A percentile compares a stretch with the other conserved stretches of the same genome.
phyloP scores from a whole-genome alignment of 192 early-diverging fungal species.

The Entomortierella parvispora region DNA sequence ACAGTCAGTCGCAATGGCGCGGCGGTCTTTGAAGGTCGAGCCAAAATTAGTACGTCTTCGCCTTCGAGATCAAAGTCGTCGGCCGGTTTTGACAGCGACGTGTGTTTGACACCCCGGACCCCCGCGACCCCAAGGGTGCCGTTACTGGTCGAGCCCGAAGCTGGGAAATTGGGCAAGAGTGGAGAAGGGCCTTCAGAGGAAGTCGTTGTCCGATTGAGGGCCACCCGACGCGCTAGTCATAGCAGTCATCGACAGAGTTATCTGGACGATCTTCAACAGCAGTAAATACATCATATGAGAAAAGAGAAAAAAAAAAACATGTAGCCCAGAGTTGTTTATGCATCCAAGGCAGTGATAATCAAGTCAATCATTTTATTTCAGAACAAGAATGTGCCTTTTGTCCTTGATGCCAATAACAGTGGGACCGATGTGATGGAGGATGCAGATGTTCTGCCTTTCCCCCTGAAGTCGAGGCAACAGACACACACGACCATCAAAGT shows the following conservation, averaged over 20 bases:
- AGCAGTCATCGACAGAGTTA: constrained; percentile 26
- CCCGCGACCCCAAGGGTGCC: neutral
- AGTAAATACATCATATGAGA: constrained; percentile 7
- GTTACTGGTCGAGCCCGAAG: neutral
- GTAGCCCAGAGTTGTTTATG: neutral
- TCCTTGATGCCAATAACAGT: no score
- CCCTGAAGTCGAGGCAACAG: no score
- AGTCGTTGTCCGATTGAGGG: constrained; percentile 11
- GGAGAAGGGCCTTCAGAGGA: neutral
- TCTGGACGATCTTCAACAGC: constrained; percentile 24
- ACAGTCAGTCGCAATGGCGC: constrained; percentile 47
- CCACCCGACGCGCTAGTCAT: constrained; percentile 13
- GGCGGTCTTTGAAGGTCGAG: constrained; percentile 54
- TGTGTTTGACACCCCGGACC: neutral
- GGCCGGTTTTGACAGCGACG: no score
- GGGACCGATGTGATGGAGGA: no score
- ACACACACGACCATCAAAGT: no score
- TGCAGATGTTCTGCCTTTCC: no score
- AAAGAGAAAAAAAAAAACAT: neutral
- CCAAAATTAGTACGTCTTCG: neutral
- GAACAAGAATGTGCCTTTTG: no score
- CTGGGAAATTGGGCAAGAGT: neutral
- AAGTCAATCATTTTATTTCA: no score
- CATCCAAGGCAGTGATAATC: no score
- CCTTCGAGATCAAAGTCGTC: neutral